These are phyloP conservation scores for Chrysoporthe deuterocubensis DNA, from an alignment of 2,329 filamentous ascomycete genomes.

Conservation along the genomic window DNA sequence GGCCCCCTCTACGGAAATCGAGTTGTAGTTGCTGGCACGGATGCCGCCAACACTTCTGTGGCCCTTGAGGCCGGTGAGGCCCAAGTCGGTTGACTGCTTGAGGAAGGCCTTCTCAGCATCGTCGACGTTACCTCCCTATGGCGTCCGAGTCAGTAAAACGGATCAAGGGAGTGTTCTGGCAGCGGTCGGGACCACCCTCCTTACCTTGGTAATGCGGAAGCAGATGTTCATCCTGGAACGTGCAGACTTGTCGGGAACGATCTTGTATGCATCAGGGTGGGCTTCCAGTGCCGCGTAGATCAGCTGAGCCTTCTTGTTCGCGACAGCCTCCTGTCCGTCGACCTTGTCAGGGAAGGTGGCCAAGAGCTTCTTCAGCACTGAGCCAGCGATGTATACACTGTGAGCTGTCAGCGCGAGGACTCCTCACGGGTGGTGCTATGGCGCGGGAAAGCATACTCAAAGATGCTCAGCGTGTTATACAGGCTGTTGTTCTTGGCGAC, in stretches of 20 bases:
- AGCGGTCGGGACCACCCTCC: slow-evolving; percentile 14
- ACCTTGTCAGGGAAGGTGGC: slow-evolving; percentile 69
- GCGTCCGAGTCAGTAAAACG: slow-evolving; percentile 5
- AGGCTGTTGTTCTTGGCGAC: slow-evolving; percentile 92
- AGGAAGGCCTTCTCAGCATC: slow-evolving; percentile 82
- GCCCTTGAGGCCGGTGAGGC: slow-evolving; percentile 82
- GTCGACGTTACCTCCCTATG: slow-evolving; percentile 58
- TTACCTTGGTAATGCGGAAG: slow-evolving; percentile 70
- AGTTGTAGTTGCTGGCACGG: slow-evolving; percentile 87
- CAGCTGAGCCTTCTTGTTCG: slow-evolving; percentile 73
- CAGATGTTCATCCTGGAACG: slow-evolving; percentile 95
- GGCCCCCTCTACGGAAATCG: slow-evolving; percentile 69
- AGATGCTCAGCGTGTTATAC: slow-evolving; percentile 95
- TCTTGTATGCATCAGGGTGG: slow-evolving; percentile 70
- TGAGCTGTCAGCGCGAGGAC: not conserved
- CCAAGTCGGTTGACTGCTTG: slow-evolving; percentile 67
- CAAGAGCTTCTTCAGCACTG: slow-evolving; percentile 80
- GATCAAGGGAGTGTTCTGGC: not conserved
- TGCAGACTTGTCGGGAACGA: slow-evolving; percentile 75
- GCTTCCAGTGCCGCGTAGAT: slow-evolving; percentile 81
- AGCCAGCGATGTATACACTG: slow-evolving; percentile 86
- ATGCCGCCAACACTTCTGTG: slow-evolving; percentile 88
- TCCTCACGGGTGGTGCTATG: not conserved
- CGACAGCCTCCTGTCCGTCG: slow-evolving; percentile 73
- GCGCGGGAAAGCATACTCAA: slow-evolving; percentile 61